Conservation (phyloP, 345 rosid genomes). For the Chamaenerion angustifolium region DNA sequence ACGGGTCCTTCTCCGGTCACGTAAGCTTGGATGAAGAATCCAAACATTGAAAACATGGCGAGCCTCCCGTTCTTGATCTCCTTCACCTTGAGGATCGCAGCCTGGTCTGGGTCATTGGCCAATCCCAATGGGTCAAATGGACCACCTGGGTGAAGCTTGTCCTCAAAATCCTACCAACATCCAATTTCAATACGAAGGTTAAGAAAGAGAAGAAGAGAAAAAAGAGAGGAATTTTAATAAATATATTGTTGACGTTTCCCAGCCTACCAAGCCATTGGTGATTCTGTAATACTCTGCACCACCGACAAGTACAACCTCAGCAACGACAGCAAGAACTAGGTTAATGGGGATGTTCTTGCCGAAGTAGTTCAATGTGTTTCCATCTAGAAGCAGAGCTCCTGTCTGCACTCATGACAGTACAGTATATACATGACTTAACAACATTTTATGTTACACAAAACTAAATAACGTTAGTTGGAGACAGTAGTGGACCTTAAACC, state of each 20-base stretch:
- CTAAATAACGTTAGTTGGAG: too few species aligned
- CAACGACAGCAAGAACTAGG: constrained; percentile 58
- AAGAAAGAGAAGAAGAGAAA: too few species aligned
- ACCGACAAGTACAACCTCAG: constrained; percentile 80
- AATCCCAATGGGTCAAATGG: constrained; percentile 95
- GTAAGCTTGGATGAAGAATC: constrained; percentile 76
- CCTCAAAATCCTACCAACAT: constrained; percentile 52
- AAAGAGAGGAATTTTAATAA: too few species aligned
- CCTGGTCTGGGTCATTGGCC: constrained; percentile 90
- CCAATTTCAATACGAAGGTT: not conserved
- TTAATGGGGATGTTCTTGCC: constrained; percentile 87
- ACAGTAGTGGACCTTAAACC: constrained; percentile 58
- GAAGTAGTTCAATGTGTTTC: constrained; percentile 89
- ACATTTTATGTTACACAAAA: too few species aligned
- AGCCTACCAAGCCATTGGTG: constrained; percentile 72
- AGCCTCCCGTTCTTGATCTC: constrained; percentile 94
- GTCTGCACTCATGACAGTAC: constrained; percentile 34
- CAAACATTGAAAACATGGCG: constrained; percentile 94
- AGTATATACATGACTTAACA: too few species aligned
- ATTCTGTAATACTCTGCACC: constrained; percentile 98
- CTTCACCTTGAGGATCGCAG: constrained; percentile 82
- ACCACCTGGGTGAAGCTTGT: constrained; percentile 96
- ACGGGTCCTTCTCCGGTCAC: constrained; percentile 96
- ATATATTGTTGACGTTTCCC: too few species aligned
- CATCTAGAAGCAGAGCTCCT: constrained; percentile 93